Base-by-base conservation (phyloP, 2,329 filamentous ascomycete species). In the Nothomitra cinnamomea region DNA sequence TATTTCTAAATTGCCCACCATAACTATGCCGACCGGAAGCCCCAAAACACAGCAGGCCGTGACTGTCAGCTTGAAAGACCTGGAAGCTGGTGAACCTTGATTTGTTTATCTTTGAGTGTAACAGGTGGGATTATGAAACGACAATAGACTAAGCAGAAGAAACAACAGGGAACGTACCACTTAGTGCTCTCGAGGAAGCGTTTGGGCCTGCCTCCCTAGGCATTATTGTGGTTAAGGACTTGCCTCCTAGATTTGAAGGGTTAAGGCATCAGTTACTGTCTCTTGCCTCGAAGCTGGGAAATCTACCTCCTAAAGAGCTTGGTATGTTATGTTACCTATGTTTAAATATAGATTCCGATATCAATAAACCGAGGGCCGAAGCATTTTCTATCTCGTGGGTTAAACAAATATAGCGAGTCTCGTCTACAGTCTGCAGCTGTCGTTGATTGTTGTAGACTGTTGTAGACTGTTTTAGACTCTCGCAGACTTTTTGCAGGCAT, bases 121-220 rank as follows among this genome's bases (percentile, higher is more conserved):
- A 61, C 42, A 53, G n/a, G n/a, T n/a, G n/a, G n/a, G n/a, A n/a
- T n/a, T 40, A 43, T 25, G 40, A n/a, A 45, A 45, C 10, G 22
- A 52, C 21, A 55, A 56, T 25, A 15, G 21, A 43, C 13, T 24
- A 22, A 41, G 35, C 50, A 24, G 15, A 41, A 41, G 17, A n/a
- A 48, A 48, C 2, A 12, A 10, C n/a, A 51, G 83, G 79, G 19
- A 76, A 75, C 55, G 73, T 90, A 47, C 74, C 83, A 0, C 83
- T 87, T 52, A 75, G 78, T 54, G 77, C 77, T 0, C 74, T 92
- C 10, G 78, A 85, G 61, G 68, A 83, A 60, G 92, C 92, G 0
- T 96, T 98, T 64, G 92, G 92, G 0, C 87, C 89, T 1, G 80
- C 85, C 24, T 95, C 88, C 1, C 73, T 96, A 12, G 92, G 92